These are phyloP conservation scores for Plasmodium vivax DNA, from an alignment of 169 alveolate species.

Conservation along the genomic window DNA sequence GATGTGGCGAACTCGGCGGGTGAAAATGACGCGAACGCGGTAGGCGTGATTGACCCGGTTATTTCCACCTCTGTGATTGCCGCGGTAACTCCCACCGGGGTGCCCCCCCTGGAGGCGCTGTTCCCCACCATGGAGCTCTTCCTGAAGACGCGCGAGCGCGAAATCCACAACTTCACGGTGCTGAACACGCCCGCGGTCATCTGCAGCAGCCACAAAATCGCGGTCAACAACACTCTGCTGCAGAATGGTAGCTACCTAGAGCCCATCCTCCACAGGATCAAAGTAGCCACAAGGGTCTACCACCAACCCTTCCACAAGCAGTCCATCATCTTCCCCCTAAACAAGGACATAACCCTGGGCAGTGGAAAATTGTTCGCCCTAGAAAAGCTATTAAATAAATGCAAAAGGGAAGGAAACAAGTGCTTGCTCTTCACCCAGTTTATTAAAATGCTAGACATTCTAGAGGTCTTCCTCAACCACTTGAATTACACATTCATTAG, in stretches of 20 bases:
- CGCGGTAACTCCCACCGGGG: not conserved
- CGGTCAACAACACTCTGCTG: slow-evolving; percentile 8
- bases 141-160: not conserved
- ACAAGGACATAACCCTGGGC: slow-evolving; percentile 90
- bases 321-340: slow-evolving; percentile 84
- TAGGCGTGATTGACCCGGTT: too few relatives aligned
- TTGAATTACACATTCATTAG: slow-evolving; percentile 96
- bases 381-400: slow-evolving; percentile 88
- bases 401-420: slow-evolving; percentile 93
- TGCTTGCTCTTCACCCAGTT: slow-evolving; percentile 97
- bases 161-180: slow-evolving; percentile 23
- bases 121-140: slow-evolving; percentile 57
- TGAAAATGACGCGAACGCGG: too few relatives aligned
- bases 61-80: too few relatives aligned
- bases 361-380: slow-evolving; percentile 95
- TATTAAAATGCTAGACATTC: slow-evolving; percentile 97
- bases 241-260: not conserved
- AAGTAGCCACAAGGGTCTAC: slow-evolving; percentile 45
- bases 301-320: slow-evolving; percentile 70
- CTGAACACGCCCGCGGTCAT: slow-evolving; percentile 34
- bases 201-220: slow-evolving; percentile 10
- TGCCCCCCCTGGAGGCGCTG: not conserved
- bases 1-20: not conserved
- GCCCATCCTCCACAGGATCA: slow-evolving; percentile 8
- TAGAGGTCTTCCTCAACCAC: slow-evolving; percentile 95